Conservation (phyloP, 768 basidiomycete species). For the Plicaturopsis crispa region DNA sequence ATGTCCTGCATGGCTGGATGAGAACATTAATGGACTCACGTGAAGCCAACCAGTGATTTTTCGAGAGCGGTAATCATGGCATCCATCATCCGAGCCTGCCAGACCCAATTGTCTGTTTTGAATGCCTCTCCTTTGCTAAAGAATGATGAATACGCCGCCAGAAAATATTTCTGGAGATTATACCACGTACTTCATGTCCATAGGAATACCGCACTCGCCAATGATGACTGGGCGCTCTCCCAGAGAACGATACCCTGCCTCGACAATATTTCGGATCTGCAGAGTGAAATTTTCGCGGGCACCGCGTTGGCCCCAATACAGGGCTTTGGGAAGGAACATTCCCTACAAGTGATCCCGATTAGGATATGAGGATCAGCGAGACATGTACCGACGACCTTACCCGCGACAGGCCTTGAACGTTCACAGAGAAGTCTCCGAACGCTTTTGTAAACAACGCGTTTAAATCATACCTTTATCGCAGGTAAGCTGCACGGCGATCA, state of each 20-base stretch:
- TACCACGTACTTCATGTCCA: slow-evolving; percentile 86
- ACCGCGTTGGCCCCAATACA: slow-evolving; percentile 85
- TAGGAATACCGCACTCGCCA: slow-evolving; percentile 92
- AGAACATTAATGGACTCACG: slow-evolving; percentile 42
- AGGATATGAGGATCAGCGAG: background rate
- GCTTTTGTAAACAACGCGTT: slow-evolving; percentile 80
- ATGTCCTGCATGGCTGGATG: background rate
- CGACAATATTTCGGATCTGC: slow-evolving; percentile 76
- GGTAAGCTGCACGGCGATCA: slow-evolving; percentile 23
- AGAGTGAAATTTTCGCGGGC: slow-evolving; percentile 75
- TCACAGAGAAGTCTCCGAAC: slow-evolving; percentile 81
- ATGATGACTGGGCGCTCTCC: slow-evolving; percentile 82
- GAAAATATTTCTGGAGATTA: background rate
- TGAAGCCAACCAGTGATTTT: slow-evolving; percentile 69
- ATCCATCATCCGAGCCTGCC: slow-evolving; percentile 93
- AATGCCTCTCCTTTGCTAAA: slow-evolving; percentile 67
- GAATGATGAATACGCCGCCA: slow-evolving; percentile 1
- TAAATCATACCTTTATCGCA: slow-evolving; percentile 73
- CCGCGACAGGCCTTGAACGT: slow-evolving; percentile 87
- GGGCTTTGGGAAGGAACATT: slow-evolving; percentile 70
- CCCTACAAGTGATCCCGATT: slow-evolving; percentile 41
- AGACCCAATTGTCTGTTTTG: slow-evolving; percentile 60
- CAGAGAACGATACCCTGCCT: slow-evolving; percentile 57
- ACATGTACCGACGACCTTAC: slow-evolving; percentile 41
- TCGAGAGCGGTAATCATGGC: slow-evolving; percentile 83